phyloP scores from a whole-genome alignment of 2,329 filamentous ascomycete genomes.

The Aspergillus puulaauensis region DNA sequence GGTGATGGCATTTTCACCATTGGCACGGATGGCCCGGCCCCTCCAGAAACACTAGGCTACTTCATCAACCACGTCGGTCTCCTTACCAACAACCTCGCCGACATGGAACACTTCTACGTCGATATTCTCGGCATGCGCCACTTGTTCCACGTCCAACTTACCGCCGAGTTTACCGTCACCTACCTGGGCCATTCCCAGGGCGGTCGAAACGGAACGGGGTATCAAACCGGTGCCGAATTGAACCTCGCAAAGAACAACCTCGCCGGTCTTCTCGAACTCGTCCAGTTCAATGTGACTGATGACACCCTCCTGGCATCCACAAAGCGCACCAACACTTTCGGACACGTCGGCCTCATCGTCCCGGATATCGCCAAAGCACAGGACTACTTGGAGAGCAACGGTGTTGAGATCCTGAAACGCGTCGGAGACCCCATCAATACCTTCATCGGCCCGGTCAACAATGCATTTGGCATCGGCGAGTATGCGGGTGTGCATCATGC shows the following conservation, averaged over 20 bases:
- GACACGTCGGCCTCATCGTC: slow-evolving; percentile 3
- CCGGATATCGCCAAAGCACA: slow-evolving; percentile 6
- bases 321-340: slow-evolving; percentile 5
- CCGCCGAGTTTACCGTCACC: background rate
- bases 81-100: background rate
- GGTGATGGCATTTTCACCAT: background rate
- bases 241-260: slow-evolving; percentile 8
- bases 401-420: background rate
- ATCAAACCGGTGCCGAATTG: slow-evolving; percentile 1
- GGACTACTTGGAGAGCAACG: slow-evolving; percentile 1
- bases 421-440: background rate
- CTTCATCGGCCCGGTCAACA: background rate
- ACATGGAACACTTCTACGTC: slow-evolving; percentile 4
- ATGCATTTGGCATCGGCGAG: slow-evolving; percentile 9
- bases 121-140: slow-evolving; percentile 8
- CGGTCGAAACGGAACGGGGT: slow-evolving; percentile 7
- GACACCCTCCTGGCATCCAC: background rate
- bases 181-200: slow-evolving; percentile 5
- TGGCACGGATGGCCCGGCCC: slow-evolving; percentile 4
- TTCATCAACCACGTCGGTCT: slow-evolving; percentile 9
- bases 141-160: slow-evolving; percentile 4
- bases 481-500: slow-evolving; percentile 2
- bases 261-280: slow-evolving; percentile 5
- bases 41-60: slow-evolving; percentile 6
- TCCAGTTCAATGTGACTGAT: slow-evolving; percentile 6